Evolutionary conservation across 1,284 basidiomycete genomes (phyloP).

Genomic region (Cutaneotrichosporon daszewskae): DNA sequence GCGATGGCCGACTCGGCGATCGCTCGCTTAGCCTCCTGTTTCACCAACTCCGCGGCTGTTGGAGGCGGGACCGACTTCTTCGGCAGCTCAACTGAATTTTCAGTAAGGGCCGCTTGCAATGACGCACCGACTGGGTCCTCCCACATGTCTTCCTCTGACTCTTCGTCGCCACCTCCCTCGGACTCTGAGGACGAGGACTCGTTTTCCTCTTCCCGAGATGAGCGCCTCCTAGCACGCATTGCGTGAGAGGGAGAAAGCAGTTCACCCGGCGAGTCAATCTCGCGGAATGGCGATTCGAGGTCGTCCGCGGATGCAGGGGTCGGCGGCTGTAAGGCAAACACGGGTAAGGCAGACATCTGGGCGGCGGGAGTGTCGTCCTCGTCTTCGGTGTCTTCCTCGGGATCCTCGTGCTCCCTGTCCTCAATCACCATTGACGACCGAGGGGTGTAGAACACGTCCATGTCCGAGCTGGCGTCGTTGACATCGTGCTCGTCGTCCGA

Average conservation of each 20-base stretch:
- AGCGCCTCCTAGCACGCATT: too few relatives aligned
- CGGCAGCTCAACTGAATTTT: too few relatives aligned
- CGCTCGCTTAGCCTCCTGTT: too few relatives aligned
- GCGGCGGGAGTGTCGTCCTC: slow-evolving; percentile 5
- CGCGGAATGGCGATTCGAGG: neutral
- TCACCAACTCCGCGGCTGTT: too few relatives aligned
- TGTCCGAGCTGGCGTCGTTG: slow-evolving; percentile 5
- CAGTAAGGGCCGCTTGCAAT: too few relatives aligned
- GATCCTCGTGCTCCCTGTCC: neutral
- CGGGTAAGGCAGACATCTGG: slow-evolving; percentile 1
- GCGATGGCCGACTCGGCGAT: too few relatives aligned
- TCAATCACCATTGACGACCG: slow-evolving; percentile 7
- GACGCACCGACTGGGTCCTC: too few relatives aligned
- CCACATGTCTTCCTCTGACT: too few relatives aligned
- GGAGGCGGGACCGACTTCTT: too few relatives aligned
- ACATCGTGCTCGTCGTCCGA: too few relatives aligned
- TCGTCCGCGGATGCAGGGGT: slow-evolving; percentile 3
- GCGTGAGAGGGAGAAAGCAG: neutral
- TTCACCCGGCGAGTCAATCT: neutral
- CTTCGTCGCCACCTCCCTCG: neutral
- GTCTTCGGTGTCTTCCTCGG: neutral
- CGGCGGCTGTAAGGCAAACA: slow-evolving; percentile 14
- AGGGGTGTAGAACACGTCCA: slow-evolving; percentile 11
- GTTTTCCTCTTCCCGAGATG: too few relatives aligned
- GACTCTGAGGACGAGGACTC: neutral